Evolutionary conservation across 2,329 filamentous ascomycete species (phyloP), one percentile per base, ranked within the genome.

Genomic region (Epichloe typhina): DNA sequence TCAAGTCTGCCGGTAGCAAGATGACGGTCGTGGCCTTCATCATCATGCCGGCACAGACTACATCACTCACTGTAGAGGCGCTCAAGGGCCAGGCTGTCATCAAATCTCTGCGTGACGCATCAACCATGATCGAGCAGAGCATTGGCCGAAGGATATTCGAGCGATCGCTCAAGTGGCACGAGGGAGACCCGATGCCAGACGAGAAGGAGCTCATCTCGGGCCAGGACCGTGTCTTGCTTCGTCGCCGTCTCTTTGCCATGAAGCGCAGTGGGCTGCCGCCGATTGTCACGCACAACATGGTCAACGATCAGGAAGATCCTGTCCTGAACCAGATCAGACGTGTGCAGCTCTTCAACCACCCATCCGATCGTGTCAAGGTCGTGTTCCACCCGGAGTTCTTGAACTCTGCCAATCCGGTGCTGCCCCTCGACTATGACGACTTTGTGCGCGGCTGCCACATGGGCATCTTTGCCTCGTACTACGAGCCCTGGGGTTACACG

Each of bases 401-500:
- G 58, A 96, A 90, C 74, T 94, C 91, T 1, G 84, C 88, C 50
- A 97, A 96, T 70, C 91, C 93, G 0, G 90, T 98, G 2, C 76
- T 98, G 36, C 90, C 93, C 17, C 77, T 98, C 63, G 93, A 97
- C 70, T 97, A 98, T 62, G 93, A 98, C 62, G 93, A 98, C 67
- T 98, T 98, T 64, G 93, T 98, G 43, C 88, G 93, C 50, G 93
- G 93, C 57, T 97, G 91, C 40, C 91, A 98, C 69, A 72, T 98
- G 63, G 93, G 93, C 61, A 82, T 98, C 52, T 98, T 98, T 71
- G 78, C 91, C 23, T 97, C 93, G 3, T 97, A 97, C 78, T 98
- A 98, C 67, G 93, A 98, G 72, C 93, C 93, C 8, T 98, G 93
- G 93, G 93, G 93, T 44, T 98, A 98, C 70, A 98, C 93, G 2